Percentiles rank a stretch among this genome's conserved stretches.
These are phyloP conservation scores for Citrullus amarus DNA, from an alignment of 306 rosid genomes.

Conservation along the genomic window DNA sequence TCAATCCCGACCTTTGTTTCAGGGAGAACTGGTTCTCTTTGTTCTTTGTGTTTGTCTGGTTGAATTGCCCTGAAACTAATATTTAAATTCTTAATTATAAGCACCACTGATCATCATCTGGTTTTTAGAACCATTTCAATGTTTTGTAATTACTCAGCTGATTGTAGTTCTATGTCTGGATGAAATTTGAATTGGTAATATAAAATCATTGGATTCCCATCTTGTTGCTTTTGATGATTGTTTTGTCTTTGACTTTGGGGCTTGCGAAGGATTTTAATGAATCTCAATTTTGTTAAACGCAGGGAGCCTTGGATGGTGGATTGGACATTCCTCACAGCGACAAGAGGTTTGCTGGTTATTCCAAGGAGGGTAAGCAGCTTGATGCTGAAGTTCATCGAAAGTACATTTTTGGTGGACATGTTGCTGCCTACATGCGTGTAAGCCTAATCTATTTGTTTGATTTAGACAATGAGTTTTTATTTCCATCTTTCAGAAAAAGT, in stretches of 20 bases:
- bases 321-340: conserved; percentile 87
- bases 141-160: no score
- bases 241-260: background rate
- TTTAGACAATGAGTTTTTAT: background rate
- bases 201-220: background rate
- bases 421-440: conserved; percentile 63
- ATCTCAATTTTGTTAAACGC: background rate
- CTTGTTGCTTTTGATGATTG: background rate
- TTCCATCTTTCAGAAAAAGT: background rate
- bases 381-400: conserved; percentile 77
- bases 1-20: background rate
- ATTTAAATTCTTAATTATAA: no score
- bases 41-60: background rate
- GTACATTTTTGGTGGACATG: conserved; percentile 67
- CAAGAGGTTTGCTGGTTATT: conserved; percentile 77
- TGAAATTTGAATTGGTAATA: background rate
- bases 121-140: background rate
- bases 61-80: no score
- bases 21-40: background rate
- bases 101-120: background rate
- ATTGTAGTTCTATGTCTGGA: no score
- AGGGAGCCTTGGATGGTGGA: conserved; percentile 95
- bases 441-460: background rate
- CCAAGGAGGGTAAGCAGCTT: conserved; percentile 57
- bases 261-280: background rate